Percentiles rank a stretch among this genome's conserved stretches.
These are phyloP conservation scores for Cornus controversa DNA, from an alignment of 148 eudicot genomes.

Conservation along the genomic window DNA sequence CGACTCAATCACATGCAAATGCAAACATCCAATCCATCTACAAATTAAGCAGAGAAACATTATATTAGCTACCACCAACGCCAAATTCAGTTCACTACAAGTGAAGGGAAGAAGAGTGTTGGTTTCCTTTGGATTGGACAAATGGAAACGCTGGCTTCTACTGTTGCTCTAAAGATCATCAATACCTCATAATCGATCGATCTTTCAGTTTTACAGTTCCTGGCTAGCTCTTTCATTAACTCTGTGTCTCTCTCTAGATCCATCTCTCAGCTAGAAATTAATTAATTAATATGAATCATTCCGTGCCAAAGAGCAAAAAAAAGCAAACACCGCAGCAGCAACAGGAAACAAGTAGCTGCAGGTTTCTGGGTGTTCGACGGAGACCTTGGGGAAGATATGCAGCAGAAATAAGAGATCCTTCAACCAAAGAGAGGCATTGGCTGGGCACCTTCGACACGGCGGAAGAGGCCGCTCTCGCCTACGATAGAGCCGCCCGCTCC, in stretches of 20 bases:
- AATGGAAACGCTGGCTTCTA: too few species aligned
- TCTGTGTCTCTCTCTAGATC: too few species aligned
- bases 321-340: background rate
- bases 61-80: too few species aligned
- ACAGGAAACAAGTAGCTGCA: background rate
- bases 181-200: too few species aligned
- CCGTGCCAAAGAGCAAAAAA: background rate
- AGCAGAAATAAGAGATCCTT: slow-evolving; percentile 57
- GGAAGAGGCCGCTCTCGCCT: slow-evolving; percentile 57
- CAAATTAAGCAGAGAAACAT: too few species aligned
- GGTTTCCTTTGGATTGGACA: too few species aligned
- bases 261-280: too few species aligned
- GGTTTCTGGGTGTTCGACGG: slow-evolving; percentile 49
- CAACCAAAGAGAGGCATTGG: slow-evolving; percentile 62
- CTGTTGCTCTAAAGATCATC: too few species aligned
- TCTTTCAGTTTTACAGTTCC: too few species aligned
- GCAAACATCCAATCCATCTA: background rate
- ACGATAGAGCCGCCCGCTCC: slow-evolving; percentile 52
- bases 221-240: too few species aligned
- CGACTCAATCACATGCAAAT: background rate
- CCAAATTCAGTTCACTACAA: too few species aligned
- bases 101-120: too few species aligned
- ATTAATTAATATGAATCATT: background rate
- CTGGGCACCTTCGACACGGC: slow-evolving; percentile 61
- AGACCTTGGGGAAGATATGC: slow-evolving; percentile 66